Conservation (phyloP, 768 basidiomycete species). For the Hirschioporus abietinus region DNA sequence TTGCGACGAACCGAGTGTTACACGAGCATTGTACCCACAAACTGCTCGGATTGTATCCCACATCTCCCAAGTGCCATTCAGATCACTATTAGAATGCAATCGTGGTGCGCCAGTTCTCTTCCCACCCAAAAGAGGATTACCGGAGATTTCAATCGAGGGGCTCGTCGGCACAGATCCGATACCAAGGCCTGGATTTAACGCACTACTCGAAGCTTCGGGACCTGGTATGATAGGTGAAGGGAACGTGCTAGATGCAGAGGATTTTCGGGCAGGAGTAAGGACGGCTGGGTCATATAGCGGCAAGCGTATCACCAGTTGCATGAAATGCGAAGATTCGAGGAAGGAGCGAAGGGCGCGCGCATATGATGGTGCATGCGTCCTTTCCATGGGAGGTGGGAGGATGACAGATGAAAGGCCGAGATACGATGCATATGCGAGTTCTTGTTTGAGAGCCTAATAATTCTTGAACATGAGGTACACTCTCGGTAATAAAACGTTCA, state of each 20-base stretch:
- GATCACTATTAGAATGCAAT: conserved; percentile 43
- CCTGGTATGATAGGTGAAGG: conserved; percentile 11
- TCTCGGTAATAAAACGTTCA: conserved; percentile 7
- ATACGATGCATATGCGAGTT: conserved; percentile 89
- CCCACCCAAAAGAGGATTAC: conserved; percentile 13
- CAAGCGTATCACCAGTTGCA: conserved; percentile 77
- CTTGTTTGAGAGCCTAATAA: conserved; percentile 84
- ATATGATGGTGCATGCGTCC: conserved; percentile 84
- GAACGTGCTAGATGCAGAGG: conserved; percentile 1
- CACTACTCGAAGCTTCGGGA: conserved; percentile 32
- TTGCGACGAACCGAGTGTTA: conserved; percentile 63
- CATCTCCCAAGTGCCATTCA: conserved; percentile 92
- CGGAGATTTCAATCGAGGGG: conserved; percentile 15
- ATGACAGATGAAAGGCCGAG: conserved; percentile 81
- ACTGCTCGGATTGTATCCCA: conserved; percentile 93
- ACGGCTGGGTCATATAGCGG: conserved; percentile 75
- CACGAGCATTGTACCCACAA: conserved; percentile 74
- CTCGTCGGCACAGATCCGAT: conserved; percentile 16
- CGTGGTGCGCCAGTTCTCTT: conserved; percentile 4
- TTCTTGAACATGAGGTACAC: background rate
- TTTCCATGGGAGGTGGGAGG: conserved; percentile 82
- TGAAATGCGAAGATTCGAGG: conserved; percentile 61
- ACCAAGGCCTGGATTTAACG: conserved; percentile 22
- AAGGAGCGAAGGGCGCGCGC: conserved; percentile 85
- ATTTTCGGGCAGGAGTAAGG: conserved; percentile 29